A percentile compares a stretch with the other conserved stretches of the same genome.
Conservation (phyloP, 495 filamentous ascomycete genomes). For the Trichoderma reesei region DNA sequence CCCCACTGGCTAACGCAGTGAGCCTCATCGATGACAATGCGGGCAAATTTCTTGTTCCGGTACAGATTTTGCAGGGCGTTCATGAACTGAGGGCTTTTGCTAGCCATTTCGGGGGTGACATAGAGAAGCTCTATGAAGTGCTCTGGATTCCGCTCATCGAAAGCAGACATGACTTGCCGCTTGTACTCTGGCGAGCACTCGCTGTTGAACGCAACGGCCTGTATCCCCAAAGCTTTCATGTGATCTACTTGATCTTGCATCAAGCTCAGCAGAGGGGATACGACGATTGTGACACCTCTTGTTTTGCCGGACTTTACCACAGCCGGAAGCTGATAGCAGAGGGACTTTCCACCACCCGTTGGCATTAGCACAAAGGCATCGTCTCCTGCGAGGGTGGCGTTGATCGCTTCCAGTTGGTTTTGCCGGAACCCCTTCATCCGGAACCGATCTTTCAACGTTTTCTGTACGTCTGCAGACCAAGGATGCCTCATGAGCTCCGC, state of each 20-base stretch:
- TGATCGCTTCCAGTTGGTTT: constrained; percentile 94
- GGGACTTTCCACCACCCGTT: constrained; percentile 90
- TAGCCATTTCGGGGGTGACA: constrained; percentile 94
- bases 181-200: constrained; percentile 50
- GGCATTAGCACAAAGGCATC: constrained; percentile 96
- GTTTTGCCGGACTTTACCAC: constrained; percentile 74
- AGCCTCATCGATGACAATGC: constrained; percentile 94
- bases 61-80: constrained; percentile 54
- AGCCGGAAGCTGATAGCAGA: constrained; percentile 93
- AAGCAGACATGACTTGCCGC: constrained; percentile 45
- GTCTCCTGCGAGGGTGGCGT: constrained; percentile 76
- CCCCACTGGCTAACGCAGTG: constrained; percentile 99
- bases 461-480: constrained; percentile 83
- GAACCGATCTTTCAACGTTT: constrained; percentile 68
- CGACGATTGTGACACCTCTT: constrained; percentile 77
- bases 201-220: constrained; percentile 70
- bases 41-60: constrained; percentile 56
- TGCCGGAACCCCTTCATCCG: constrained; percentile 71
- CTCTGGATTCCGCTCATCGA: constrained; percentile 55
- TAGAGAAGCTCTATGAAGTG: constrained; percentile 75
- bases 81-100: constrained; percentile 57
- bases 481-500: constrained; percentile 38
- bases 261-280: constrained; percentile 87
- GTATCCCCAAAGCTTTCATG: constrained; percentile 61
- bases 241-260: constrained; percentile 95